Evolutionary conservation across 148 eudicot species (phyloP).

Genomic region (Heliosperma pusillum): DNA sequence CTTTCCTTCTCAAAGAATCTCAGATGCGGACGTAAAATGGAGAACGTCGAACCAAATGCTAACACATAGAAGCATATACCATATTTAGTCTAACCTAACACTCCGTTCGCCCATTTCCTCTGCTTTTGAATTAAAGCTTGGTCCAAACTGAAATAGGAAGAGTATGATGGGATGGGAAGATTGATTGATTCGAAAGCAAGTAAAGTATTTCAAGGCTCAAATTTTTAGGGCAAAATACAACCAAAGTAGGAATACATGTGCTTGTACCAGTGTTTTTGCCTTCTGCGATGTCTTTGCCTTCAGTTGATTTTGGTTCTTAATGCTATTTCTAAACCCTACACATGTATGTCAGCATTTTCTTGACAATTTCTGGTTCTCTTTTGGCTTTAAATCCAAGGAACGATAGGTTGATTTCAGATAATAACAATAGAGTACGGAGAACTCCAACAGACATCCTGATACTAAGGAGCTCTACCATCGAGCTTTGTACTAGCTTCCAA

Average conservation of each 20-base stretch:
- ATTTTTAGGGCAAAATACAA: background rate
- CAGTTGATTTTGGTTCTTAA: no score
- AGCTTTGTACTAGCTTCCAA: background rate
- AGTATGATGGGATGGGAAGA: background rate
- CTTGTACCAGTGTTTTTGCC: no score
- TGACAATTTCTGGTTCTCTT: no score
- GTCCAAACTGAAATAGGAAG: background rate
- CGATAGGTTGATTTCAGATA: no score
- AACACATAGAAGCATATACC: background rate
- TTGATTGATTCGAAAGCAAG: background rate
- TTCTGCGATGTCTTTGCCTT: no score
- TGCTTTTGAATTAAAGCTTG: background rate
- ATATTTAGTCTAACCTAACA: background rate
- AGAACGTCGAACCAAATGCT: background rate
- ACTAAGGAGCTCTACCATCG: background rate
- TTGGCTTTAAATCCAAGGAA: no score
- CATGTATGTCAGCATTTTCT: background rate
- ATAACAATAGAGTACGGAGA: no score
- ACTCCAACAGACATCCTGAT: background rate
- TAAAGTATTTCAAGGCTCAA: background rate
- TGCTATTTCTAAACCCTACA: no score
- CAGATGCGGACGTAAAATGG: background rate
- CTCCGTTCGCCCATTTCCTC: background rate
- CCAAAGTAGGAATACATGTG: background rate
- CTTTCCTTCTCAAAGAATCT: conserved; percentile 1